phyloP scores from a whole-genome alignment of 768 basidiomycete species.

The Boletus sensibilis region DNA sequence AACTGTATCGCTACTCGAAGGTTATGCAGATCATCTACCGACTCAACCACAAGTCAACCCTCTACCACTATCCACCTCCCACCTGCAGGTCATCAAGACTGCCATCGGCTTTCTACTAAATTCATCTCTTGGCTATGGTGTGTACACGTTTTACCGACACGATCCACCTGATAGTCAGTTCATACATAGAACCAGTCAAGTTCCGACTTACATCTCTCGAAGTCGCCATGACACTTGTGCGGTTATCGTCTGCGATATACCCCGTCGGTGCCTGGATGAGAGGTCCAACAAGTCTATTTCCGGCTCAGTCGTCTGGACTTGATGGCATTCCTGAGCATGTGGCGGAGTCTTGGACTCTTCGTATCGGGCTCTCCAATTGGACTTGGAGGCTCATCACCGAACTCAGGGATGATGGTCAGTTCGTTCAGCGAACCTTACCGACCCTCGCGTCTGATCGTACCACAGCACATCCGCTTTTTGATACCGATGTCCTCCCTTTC shows the following conservation, averaged over 20 bases:
- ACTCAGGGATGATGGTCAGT: conserved; percentile 66
- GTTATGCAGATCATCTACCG: conserved; percentile 52
- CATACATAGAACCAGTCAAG: conserved; percentile 63
- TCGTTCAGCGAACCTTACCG: conserved; percentile 9
- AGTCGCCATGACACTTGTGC: conserved; percentile 65
- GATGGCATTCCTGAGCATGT: conserved; percentile 27
- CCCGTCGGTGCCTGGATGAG: conserved; percentile 68
- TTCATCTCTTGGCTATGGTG: conserved; percentile 74
- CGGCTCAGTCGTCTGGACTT: conserved; percentile 17
- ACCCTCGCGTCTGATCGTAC: conserved; percentile 1
- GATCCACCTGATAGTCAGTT: neutral
- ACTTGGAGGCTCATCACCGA: conserved; percentile 75
- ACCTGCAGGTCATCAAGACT: conserved; percentile 74
- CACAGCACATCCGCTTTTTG: conserved; percentile 57
- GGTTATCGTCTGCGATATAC: conserved; percentile 66
- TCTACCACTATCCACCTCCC: conserved; percentile 52
- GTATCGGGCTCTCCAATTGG: conserved; percentile 69
- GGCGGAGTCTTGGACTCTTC: conserved; percentile 63
- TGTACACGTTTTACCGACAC: conserved; percentile 19
- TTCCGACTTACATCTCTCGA: conserved; percentile 65
- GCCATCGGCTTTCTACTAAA: conserved; percentile 80
- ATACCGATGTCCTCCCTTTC: conserved; percentile 60
- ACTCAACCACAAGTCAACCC: conserved; percentile 37
- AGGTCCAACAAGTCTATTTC: conserved; percentile 19
- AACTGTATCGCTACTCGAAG: conserved; percentile 65